These are phyloP conservation scores for Wallacemonas collosoma DNA, from an alignment of 208 protist genomes.

Conservation along the genomic window DNA sequence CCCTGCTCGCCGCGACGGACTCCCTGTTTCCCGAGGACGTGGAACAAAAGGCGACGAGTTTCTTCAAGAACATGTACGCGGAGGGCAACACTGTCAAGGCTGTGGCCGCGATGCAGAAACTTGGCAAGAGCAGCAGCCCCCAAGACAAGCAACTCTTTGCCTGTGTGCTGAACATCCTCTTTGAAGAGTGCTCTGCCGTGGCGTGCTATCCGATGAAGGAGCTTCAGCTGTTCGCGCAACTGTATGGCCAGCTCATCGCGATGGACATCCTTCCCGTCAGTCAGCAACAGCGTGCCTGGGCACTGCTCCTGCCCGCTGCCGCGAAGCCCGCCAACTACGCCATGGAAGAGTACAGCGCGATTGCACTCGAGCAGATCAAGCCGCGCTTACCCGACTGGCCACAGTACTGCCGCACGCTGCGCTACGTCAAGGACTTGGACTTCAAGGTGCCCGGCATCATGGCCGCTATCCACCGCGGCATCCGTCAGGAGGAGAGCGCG, in stretches of 20 bases:
- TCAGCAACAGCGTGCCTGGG: conserved; percentile 82
- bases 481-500: conserved; percentile 70
- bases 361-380: conserved; percentile 95
- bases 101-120: conserved; percentile 57
- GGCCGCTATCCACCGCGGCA: conserved; percentile 82
- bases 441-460: conserved; percentile 90
- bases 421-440: conserved; percentile 84
- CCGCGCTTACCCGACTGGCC: conserved; percentile 96
- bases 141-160: conserved; percentile 86
- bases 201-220: conserved; percentile 77
- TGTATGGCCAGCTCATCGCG: conserved; percentile 89
- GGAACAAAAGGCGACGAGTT: conserved; percentile 79
- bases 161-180: conserved; percentile 88
- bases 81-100: conserved; percentile 52
- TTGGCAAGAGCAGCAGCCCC: conserved; percentile 61
- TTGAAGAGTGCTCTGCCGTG: conserved; percentile 79
- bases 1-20: conserved; percentile 72
- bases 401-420: conserved; percentile 86
- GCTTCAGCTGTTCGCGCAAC: conserved; percentile 75
- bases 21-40: conserved; percentile 84
- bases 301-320: conserved; percentile 91
- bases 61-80: conserved; percentile 86
- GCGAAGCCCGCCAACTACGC: conserved; percentile 86
- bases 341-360: conserved; percentile 96
- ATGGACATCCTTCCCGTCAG: conserved; percentile 67